A percentile compares a stretch with the other conserved stretches of the same genome.
phyloP scores from a whole-genome alignment of 1,284 basidiomycete species.

The Marasmius sp. region DNA sequence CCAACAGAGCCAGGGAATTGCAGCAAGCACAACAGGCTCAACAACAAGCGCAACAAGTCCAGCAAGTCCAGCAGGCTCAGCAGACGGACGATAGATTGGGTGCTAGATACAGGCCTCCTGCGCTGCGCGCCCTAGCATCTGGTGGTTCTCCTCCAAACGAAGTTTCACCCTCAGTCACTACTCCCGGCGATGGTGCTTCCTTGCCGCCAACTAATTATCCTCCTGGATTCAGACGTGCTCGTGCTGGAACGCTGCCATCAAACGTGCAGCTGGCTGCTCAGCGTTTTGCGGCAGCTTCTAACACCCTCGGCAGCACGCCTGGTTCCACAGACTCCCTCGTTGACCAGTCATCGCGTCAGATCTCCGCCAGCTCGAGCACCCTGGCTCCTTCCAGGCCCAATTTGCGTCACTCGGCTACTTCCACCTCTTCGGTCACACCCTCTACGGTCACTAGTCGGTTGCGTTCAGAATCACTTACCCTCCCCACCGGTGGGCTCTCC shows the following conservation, averaged over 20 bases:
- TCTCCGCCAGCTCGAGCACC: constrained; percentile 41
- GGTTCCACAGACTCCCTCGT: constrained; percentile 65
- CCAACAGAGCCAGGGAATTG: constrained; percentile 73
- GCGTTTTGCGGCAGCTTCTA: constrained; percentile 71
- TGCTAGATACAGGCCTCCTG: constrained; percentile 74
- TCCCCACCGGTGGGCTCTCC: constrained; percentile 74
- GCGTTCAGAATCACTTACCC: constrained; percentile 85
- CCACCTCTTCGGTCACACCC: constrained; percentile 50
- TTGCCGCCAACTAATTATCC: constrained; percentile 72
- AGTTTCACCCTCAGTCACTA: constrained; percentile 48
- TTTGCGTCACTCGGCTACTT: constrained; percentile 69
- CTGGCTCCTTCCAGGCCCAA: constrained; percentile 59
- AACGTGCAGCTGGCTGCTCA: constrained; percentile 86
- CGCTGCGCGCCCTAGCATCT: constrained; percentile 69
- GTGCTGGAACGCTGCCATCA: constrained; percentile 86
- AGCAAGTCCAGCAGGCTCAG: background rate
- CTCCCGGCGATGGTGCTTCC: constrained; percentile 54
- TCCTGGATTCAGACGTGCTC: constrained; percentile 79
- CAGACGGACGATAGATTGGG: constrained; percentile 71
- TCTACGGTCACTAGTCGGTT: constrained; percentile 75
- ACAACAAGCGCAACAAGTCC: background rate
- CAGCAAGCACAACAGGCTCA: background rate
- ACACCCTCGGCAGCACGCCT: constrained; percentile 50
- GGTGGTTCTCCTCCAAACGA: constrained; percentile 75
- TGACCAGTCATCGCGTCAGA: constrained; percentile 56